Evolutionary conservation across 2,329 filamentous ascomycete genomes (phyloP), one percentile per base, ranked within the genome.

Genomic region (Exutisphaerella laricina): DNA sequence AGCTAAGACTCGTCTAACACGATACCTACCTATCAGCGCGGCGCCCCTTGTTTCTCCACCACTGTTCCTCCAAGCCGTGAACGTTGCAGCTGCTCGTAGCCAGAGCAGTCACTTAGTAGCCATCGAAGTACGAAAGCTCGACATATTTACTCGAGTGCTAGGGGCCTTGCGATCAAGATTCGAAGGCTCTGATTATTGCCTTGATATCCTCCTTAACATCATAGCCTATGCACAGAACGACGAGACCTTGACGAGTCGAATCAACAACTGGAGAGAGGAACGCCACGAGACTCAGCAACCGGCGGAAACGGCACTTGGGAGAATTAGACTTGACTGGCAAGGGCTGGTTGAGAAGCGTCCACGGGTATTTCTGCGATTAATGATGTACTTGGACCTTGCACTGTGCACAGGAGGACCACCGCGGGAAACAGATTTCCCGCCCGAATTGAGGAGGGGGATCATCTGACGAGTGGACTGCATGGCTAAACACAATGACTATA

Each of bases 21-120:
- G n/a, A n/a, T n/a, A n/a, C n/a, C n/a, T 47, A 17, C 44, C 44
- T 28, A 47, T 47, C 28, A 35, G 14, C 16, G 40, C 44, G 25
- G 39, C 44, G 10, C 25, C 44, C 8, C 30, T 47, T 9, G 22
- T 47, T 7, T 33, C 35, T 1, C 33, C 35, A 6, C 39, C 44
- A 20, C 34, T 47, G n/a, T 28, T 39, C 16, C 39, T 47, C 6
- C 31, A 20, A 17, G 44, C 44, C 34, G 37, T 47, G 21, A 47
- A 42, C 39, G 39, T 47, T 13, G 34, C 44, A 10, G 44, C 44
- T 3, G 34, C 44, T 13, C 44, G 44, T 5, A 4, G n/a, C 31
- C 44, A 39, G 4, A 4, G n/a, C 31, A 17, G 2, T 17, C 13
- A 17, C 13, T 12, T 6, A 13, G 39, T 39, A 26, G 33, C 39